A percentile compares a stretch with the other conserved stretches of the same genome.
phyloP scores from a whole-genome alignment of 495 filamentous ascomycete genomes.

The Rostrohypoxylon terebratum region DNA sequence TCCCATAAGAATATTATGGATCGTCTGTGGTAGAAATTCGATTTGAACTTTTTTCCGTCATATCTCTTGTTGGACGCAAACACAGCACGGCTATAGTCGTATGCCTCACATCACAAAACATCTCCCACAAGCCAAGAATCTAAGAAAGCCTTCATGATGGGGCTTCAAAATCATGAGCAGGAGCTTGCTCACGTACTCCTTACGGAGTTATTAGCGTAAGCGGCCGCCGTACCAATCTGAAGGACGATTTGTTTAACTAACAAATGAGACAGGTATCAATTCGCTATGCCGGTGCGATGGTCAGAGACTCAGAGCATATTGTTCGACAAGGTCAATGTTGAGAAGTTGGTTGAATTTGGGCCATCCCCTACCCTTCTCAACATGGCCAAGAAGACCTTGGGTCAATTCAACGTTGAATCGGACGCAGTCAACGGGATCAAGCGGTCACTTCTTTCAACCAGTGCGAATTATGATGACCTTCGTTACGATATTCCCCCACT shows the following conservation, averaged over 20 bases:
- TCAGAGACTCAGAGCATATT: constrained; percentile 95
- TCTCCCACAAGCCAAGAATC: neutral
- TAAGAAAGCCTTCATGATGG: constrained; percentile 17
- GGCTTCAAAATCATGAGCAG: constrained; percentile 66
- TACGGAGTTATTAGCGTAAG: constrained; percentile 86
- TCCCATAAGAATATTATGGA: constrained; percentile 1
- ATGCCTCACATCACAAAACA: neutral
- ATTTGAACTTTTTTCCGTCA: constrained; percentile 5
- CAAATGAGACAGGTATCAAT: constrained; percentile 66
- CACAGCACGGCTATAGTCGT: neutral
- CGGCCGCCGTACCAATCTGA: neutral
- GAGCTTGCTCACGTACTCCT: constrained; percentile 90
- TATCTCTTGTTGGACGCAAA: neutral
- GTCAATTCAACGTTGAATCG: constrained; percentile 89
- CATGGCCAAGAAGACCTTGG: constrained; percentile 88
- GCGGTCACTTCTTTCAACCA: constrained; percentile 90
- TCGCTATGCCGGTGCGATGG: constrained; percentile 90
- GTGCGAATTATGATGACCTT: constrained; percentile 90
- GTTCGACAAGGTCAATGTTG: constrained; percentile 83
- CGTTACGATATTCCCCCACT: constrained; percentile 90
- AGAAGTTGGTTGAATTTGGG: constrained; percentile 89
- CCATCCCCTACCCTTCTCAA: constrained; percentile 87
- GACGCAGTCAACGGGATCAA: constrained; percentile 90
- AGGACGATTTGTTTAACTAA: constrained; percentile 5
- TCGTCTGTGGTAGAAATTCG: neutral